Base-by-base conservation (phyloP, 73 alveolate genomes). In the Paramecium caudatum region DNA sequence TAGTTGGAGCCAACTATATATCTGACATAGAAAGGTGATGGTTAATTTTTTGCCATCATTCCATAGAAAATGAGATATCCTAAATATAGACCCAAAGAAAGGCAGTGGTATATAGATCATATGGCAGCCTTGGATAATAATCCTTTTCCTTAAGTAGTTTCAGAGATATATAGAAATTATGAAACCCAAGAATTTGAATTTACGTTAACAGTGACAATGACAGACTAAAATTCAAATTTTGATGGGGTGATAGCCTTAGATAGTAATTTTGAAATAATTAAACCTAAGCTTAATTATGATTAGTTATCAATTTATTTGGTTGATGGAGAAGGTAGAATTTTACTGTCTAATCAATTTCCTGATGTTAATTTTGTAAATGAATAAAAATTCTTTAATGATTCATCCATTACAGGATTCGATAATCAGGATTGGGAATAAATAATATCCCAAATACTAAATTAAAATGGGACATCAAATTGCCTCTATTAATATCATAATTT, bases 1-100 rank as follows among this genome's bases (percentile, higher is more conserved):
- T 37, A 55, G 30, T 23, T 55, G 13, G 80, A 55, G 30, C 80
- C 80, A 55, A 55, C 80, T 27, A 55, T 55, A 2, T 55, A 55
- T 55, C 30, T 55, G 21, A 55, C 80, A 55, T 55, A 55, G n/a
- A 10, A 55, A 55, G 80, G 80, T 0, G 46, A 55, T 9, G 80
- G 80, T 9, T 25, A 55, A 27, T 55, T 55, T 55, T 55, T 55
- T 4, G 43, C 45, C 17, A 55, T 55, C 19, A 55, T 55, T 55
- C 80, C 80, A 55, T 55, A 55, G 30, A 55, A 55, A 55, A 55
- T 55, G 80, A 55, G 80, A 55, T 55, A 55, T 10, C 80, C 80
- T 8, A 16, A 12, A 43, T 55, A 55, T 7, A 17, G 80, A 55
- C 80, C 80, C 9, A 55, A 55, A 3, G 13, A 17, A 10, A 55